These are phyloP conservation scores for Trichoderma sp. DNA, from an alignment of 2,329 filamentous ascomycete species.

Conservation along the genomic window DNA sequence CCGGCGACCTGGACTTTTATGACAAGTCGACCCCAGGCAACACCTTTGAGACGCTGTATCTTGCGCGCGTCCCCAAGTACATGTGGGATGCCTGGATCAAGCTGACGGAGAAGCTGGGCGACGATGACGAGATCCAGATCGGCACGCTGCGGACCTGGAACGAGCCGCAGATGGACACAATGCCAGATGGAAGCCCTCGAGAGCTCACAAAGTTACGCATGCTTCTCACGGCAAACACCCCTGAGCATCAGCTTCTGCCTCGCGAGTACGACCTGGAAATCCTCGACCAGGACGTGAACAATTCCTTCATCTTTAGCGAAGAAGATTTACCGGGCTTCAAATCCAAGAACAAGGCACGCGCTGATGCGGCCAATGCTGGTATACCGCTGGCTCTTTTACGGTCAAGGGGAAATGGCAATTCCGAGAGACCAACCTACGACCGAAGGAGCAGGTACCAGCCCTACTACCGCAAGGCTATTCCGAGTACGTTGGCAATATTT, in stretches of 20 bases:
- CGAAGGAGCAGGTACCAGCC: conserved; percentile 50
- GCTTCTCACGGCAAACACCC: conserved; percentile 61
- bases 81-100: conserved; percentile 75
- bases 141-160: conserved; percentile 66
- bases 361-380: conserved; percentile 55
- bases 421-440: conserved; percentile 45
- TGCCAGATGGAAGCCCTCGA: conserved; percentile 40
- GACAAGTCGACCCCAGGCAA: conserved; percentile 41
- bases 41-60: conserved; percentile 54
- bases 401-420: conserved; percentile 12
- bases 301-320: conserved; percentile 91
- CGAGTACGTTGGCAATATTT: conserved; percentile 50
- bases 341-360: conserved; percentile 48
- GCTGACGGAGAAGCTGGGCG: conserved; percentile 57
- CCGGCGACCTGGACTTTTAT: conserved; percentile 56
- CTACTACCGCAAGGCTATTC: conserved; percentile 68
- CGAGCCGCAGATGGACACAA: conserved; percentile 51
- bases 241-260: conserved; percentile 71
- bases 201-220: conserved; percentile 50
- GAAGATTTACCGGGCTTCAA: conserved; percentile 69
- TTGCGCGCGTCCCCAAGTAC: conserved; percentile 74
- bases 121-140: conserved; percentile 77
- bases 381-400: conserved; percentile 57
- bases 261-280: conserved; percentile 83
- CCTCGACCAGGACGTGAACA: conserved; percentile 61